Evolutionary conservation across 2,329 filamentous ascomycete species (phyloP).

Genomic region (Alternaria burnsii): DNA sequence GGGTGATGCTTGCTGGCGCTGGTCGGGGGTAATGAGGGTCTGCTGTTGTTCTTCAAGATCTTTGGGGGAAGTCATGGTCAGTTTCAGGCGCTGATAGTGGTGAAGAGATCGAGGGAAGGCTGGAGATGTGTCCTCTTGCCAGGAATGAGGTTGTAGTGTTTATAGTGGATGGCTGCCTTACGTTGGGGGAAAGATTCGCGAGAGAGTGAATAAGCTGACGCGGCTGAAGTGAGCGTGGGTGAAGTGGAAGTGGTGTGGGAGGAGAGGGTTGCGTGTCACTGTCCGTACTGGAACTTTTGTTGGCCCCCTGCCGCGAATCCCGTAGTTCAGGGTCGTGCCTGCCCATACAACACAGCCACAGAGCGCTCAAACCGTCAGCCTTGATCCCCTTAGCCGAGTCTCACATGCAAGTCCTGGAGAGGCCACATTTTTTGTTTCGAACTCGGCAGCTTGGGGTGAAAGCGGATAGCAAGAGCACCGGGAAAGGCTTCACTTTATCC

Average conservation of each 20-base stretch:
- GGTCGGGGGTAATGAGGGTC: conserved; percentile 31
- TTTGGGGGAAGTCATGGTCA: conserved; percentile 41
- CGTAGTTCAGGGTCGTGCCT: conserved; percentile 20
- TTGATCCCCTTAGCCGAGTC: conserved; percentile 13
- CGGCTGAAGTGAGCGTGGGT: conserved; percentile 29
- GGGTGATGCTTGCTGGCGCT: conserved; percentile 17
- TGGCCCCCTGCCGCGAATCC: conserved; percentile 30
- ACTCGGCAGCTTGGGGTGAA: conserved; percentile 1
- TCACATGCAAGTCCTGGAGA: conserved; percentile 20
- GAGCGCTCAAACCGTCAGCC: conserved; percentile 4
- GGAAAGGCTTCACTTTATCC: conserved; percentile 11
- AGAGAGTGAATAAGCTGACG: conserved; percentile 32
- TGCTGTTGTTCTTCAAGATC: conserved; percentile 42
- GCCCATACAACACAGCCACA: conserved; percentile 18
- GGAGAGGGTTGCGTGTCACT: conserved; percentile 15
- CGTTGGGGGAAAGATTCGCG: conserved; percentile 23
- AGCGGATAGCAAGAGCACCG: background rate
- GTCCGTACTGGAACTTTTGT: conserved; percentile 11
- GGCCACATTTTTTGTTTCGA: conserved; percentile 2
- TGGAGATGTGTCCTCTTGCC: conserved; percentile 43
- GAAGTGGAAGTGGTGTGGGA: conserved; percentile 2
- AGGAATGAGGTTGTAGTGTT: conserved; percentile 8
- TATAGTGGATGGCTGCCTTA: conserved; percentile 42
- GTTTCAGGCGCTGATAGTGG: conserved; percentile 33
- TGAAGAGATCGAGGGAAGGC: conserved; percentile 7